Base-by-base conservation (phyloP, 148 eudicot species). In the Arctostaphylos glauca region DNA sequence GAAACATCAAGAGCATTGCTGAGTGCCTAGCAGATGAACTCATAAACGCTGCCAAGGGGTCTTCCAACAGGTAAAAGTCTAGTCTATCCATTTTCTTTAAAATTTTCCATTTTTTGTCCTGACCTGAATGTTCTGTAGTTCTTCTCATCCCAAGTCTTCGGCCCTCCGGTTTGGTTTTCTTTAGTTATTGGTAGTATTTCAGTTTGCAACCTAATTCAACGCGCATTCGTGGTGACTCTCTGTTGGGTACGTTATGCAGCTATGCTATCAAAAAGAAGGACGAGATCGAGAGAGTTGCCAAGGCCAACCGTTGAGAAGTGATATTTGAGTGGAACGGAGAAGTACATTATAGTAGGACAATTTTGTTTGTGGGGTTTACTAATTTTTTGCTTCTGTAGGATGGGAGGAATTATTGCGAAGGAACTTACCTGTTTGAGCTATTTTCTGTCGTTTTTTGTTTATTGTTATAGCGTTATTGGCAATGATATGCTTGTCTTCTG, bases 21-120 rank as follows among this genome's bases (percentile, higher is more conserved):
- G 91, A 87, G 82, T 89, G 91, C 82, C 90, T 89, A 81, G 91
- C 91, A 74, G 91, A 89, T 83, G 91, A 89, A 48, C 91, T 89
- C 62, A 89, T 89, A 70, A 89, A 89, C 87, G 91, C 91, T 58
- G 90, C 90, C 80, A 89, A 89, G 85, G 90, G 91, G 12, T 89
- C 91, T 58, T 89, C 91, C 48, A 87, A 89, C 86, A 89, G 91
- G 91, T 89, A 48, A 52, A 47, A 1, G 16, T 2, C 15, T 49
- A 16, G 38, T 16, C 3, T 25, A 12, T 25, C 6, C n/a, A 9
- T 6, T 9, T 7, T 70, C 15, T 5, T 50, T 3, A 31, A 31
- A 31, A 31, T 0, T 31, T 31, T 16, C 6, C 0, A 3, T 15
- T 43, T 13, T 15, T 12, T 70, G 48, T 41, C 64, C 4, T 16